phyloP scores from a whole-genome alignment of 306 rosid species.

The Trifolium dubium region DNA sequence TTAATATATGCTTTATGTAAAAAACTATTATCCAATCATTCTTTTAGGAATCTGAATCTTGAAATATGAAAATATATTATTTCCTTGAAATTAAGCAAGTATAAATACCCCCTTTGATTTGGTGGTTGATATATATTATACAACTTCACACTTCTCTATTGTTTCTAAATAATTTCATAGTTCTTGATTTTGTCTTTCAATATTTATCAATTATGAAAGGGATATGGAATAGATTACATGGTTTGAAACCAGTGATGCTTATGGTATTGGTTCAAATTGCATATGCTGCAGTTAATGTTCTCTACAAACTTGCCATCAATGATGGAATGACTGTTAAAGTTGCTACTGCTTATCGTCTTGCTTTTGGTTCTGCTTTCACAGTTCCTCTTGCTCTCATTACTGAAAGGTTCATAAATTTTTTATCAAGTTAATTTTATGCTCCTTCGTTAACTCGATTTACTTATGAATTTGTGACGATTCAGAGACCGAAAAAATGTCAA shows the following conservation, averaged over 20 bases:
- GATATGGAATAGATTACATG: slow-evolving; percentile 13
- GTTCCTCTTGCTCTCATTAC: slow-evolving; percentile 64
- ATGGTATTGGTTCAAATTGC: slow-evolving; percentile 61
- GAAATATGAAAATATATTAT: not conserved
- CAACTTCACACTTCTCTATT: not conserved
- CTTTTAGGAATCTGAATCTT: slow-evolving; percentile 21
- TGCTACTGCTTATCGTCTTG: slow-evolving; percentile 69
- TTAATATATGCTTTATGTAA: not conserved
- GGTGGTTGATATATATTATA: not conserved
- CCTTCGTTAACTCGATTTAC: too few relatives aligned
- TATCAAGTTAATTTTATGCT: too few relatives aligned
- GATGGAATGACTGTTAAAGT: slow-evolving; percentile 73
- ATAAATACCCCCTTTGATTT: slow-evolving; percentile 15
- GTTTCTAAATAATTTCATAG: not conserved
- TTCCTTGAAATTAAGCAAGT: not conserved
- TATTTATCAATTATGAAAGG: slow-evolving; percentile 6
- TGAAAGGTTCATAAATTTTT: too few relatives aligned
- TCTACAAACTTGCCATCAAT: slow-evolving; percentile 64
- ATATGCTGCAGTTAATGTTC: slow-evolving; percentile 58
- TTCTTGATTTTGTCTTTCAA: not conserved
- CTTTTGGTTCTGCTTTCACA: slow-evolving; percentile 63
- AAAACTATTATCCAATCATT: not conserved
- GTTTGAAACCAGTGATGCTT: slow-evolving; percentile 43
- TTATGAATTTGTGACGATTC: too few relatives aligned
- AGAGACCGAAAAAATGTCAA: too few relatives aligned